A percentile compares a stretch with the other conserved stretches of the same genome.
phyloP scores from a whole-genome alignment of 805 yeast species.

The Pichia cabralensis region DNA sequence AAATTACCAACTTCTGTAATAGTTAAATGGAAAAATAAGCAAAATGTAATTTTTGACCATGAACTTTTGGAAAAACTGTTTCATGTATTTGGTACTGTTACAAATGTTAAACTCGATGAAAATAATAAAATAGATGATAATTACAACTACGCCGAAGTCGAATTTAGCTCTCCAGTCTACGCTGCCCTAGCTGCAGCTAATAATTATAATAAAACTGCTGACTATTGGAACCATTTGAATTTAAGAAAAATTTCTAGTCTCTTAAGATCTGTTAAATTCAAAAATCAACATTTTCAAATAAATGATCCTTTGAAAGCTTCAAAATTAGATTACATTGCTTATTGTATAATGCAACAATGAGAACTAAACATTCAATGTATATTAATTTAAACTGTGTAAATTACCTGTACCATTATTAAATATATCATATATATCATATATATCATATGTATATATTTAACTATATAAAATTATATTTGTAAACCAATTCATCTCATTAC shows the following conservation, averaged over 20 bases:
- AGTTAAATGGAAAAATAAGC: constrained; percentile 37
- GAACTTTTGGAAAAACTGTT: constrained; percentile 30
- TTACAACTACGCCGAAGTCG: constrained; percentile 32
- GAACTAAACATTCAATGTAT: neutral
- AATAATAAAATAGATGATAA: constrained; percentile 11
- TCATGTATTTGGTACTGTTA: constrained; percentile 36
- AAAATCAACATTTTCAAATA: neutral
- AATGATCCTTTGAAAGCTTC: neutral
- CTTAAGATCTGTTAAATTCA: constrained; percentile 24
- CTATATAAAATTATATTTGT: too few species aligned
- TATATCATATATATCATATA: too few species aligned
- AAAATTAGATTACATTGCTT: constrained; percentile 5
- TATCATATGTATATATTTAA: too few species aligned
- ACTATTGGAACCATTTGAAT: constrained; percentile 36
- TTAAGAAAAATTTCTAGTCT: constrained; percentile 38
- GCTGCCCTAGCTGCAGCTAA: constrained; percentile 30
- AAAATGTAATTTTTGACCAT: constrained; percentile 25
- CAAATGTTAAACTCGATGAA: constrained; percentile 7
- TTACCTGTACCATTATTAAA: too few species aligned
- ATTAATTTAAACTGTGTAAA: too few species aligned
- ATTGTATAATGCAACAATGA: neutral
- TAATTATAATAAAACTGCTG: constrained; percentile 32
- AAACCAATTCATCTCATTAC: neutral
- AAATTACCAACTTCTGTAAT: neutral
- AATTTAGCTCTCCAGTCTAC: constrained; percentile 20